Percentiles rank a stretch among this genome's conserved stretches.
phyloP scores from a whole-genome alignment of 2,329 filamentous ascomycete genomes.

The Blastomyces percursus region DNA sequence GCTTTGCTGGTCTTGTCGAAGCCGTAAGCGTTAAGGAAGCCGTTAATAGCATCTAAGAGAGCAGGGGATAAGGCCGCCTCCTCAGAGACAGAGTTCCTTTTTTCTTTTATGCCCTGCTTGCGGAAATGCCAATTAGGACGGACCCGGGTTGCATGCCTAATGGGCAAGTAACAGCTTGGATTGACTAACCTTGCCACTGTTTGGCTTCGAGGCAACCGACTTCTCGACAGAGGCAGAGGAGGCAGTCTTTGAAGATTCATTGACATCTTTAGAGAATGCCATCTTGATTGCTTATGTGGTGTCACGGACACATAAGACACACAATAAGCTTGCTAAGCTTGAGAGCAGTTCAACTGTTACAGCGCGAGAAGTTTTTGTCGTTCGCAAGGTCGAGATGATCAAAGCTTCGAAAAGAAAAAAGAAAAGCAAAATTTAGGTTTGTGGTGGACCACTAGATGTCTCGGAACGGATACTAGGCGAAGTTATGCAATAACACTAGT shows the following conservation, averaged over 20 bases:
- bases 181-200: slow-evolving; percentile 11
- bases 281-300: neutral
- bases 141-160: neutral
- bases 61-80: slow-evolving; percentile 43
- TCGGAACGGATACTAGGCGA: neutral
- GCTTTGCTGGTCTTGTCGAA: slow-evolving; percentile 51
- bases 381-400: neutral
- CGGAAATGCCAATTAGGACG: neutral
- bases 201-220: slow-evolving; percentile 4
- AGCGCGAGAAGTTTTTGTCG: neutral
- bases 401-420: neutral
- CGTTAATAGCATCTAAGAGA: slow-evolving; percentile 55
- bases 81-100: slow-evolving; percentile 10
- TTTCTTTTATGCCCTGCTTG: slow-evolving; percentile 18
- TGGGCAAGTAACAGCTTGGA: neutral
- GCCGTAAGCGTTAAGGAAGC: slow-evolving; percentile 56
- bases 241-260: neutral
- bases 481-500: neutral
- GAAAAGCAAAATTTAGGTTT: neutral
- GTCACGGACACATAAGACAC: neutral
- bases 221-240: neutral
- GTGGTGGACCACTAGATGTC: neutral
- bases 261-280: neutral
- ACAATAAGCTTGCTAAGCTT: neutral
- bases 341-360: neutral